A percentile compares a stretch with the other conserved stretches of the same genome.
phyloP scores from a whole-genome alignment of 768 basidiomycete genomes.

The Phylloporus arenicola region DNA sequence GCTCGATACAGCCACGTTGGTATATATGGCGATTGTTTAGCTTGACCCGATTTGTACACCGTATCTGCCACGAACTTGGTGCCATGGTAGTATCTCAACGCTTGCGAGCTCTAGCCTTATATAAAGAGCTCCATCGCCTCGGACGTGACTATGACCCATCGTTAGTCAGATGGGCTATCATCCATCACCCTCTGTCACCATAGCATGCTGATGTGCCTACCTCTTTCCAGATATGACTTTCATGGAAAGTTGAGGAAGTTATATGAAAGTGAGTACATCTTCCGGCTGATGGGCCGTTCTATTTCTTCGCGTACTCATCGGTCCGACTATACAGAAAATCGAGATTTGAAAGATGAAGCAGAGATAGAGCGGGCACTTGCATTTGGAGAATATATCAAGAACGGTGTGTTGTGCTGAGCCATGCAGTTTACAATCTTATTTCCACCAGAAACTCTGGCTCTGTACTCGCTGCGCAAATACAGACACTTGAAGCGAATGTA shows the following conservation, averaged over 20 bases:
- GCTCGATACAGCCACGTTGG: neutral
- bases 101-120: slow-evolving; percentile 61
- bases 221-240: slow-evolving; percentile 63
- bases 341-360: slow-evolving; percentile 53
- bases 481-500: slow-evolving; percentile 75
- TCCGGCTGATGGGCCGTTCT: neutral
- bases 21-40: neutral
- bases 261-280: slow-evolving; percentile 58
- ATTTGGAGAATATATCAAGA: slow-evolving; percentile 80
- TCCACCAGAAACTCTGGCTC: slow-evolving; percentile 67
- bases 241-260: slow-evolving; percentile 63
- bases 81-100: slow-evolving; percentile 49
- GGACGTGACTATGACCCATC: slow-evolving; percentile 79
- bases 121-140: slow-evolving; percentile 78
- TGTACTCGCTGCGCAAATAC: slow-evolving; percentile 81
- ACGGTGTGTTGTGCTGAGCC: slow-evolving; percentile 44
- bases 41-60: neutral
- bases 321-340: slow-evolving; percentile 49
- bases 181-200: slow-evolving; percentile 3
- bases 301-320: too few relatives aligned
- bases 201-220: slow-evolving; percentile 1
- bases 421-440: neutral
- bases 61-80: neutral
- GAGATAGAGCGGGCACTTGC: slow-evolving; percentile 74
- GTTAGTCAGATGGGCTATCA: slow-evolving; percentile 39